These are phyloP conservation scores for Coniella lustricola DNA, from an alignment of 2,329 filamentous ascomycete species.

Conservation along the genomic window DNA sequence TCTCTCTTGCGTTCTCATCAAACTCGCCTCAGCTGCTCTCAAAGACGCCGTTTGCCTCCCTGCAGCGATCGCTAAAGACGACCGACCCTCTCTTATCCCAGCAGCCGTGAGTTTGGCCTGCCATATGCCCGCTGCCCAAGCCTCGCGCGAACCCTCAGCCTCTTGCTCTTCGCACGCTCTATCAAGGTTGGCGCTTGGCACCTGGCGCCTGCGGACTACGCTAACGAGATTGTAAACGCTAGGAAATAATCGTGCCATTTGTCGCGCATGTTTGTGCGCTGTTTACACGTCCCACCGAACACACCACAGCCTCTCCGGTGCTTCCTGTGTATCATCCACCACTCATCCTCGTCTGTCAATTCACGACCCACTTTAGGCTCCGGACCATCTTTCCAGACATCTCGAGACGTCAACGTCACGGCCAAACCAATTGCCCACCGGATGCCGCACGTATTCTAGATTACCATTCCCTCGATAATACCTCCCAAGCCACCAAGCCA, in stretches of 20 bases:
- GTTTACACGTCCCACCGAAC: too few species aligned
- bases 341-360: neutral
- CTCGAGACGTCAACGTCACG: neutral
- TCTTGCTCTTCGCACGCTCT: neutral
- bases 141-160: too few species aligned
- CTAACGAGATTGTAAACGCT: neutral
- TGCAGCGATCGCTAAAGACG: neutral
- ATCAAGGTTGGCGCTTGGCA: neutral
- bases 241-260: neutral
- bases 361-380: too few species aligned
- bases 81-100: too few species aligned
- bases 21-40: neutral
- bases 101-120: neutral
- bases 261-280: too few species aligned
- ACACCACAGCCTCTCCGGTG: neutral
- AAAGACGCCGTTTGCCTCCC: neutral
- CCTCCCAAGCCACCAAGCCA: neutral
- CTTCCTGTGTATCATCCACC: neutral
- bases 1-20: neutral
- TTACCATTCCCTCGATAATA: neutral
- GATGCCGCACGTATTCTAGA: slow-evolving; percentile 4
- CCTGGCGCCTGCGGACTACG: neutral
- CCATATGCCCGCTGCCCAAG: neutral
- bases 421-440: neutral
- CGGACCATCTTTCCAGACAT: neutral